Evolutionary conservation across 2,329 filamentous ascomycete species (phyloP).

Genomic region (Fonsecaea monophora): DNA sequence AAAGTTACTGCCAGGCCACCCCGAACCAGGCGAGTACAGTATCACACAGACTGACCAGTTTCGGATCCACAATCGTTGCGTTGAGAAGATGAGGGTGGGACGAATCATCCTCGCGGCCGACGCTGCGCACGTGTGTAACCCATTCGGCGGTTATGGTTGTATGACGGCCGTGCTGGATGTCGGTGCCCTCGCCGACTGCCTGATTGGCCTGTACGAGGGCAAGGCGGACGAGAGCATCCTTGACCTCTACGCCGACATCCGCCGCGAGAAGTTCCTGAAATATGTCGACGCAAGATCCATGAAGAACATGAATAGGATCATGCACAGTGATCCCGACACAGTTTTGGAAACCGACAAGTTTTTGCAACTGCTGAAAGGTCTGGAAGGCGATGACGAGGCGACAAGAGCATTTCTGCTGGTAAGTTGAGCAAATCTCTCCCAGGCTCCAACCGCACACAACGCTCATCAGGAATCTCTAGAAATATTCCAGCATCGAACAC

Average conservation of each 20-base stretch:
- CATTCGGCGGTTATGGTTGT: slow-evolving; percentile 28
- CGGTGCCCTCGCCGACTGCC: slow-evolving; percentile 66
- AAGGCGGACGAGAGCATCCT: slow-evolving; percentile 50
- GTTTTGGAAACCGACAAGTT: slow-evolving; percentile 48
- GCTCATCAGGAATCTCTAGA: slow-evolving; percentile 10
- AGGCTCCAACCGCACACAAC: neutral
- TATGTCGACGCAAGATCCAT: slow-evolving; percentile 50
- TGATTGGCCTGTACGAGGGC: slow-evolving; percentile 52
- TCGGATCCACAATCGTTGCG: slow-evolving; percentile 67
- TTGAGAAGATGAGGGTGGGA: slow-evolving; percentile 63
- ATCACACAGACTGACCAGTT: slow-evolving; percentile 65
- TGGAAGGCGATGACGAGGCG: slow-evolving; percentile 43
- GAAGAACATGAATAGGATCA: slow-evolving; percentile 49
- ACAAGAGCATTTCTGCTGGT: slow-evolving; percentile 32
- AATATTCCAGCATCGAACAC: slow-evolving; percentile 30
- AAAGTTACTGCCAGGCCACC: slow-evolving; percentile 64
- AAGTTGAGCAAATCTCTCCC: neutral
- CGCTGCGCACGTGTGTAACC: slow-evolving; percentile 58
- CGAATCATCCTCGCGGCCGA: slow-evolving; percentile 65
- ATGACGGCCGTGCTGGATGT: slow-evolving; percentile 69
- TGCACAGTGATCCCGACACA: slow-evolving; percentile 45
- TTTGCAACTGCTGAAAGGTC: slow-evolving; percentile 44
- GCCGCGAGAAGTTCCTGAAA: slow-evolving; percentile 48
- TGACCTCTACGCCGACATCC: slow-evolving; percentile 50
- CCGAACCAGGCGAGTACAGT: slow-evolving; percentile 64